Conservation (phyloP, 2,329 filamentous ascomycete genomes). For the Apiospora kogelbergensis region DNA sequence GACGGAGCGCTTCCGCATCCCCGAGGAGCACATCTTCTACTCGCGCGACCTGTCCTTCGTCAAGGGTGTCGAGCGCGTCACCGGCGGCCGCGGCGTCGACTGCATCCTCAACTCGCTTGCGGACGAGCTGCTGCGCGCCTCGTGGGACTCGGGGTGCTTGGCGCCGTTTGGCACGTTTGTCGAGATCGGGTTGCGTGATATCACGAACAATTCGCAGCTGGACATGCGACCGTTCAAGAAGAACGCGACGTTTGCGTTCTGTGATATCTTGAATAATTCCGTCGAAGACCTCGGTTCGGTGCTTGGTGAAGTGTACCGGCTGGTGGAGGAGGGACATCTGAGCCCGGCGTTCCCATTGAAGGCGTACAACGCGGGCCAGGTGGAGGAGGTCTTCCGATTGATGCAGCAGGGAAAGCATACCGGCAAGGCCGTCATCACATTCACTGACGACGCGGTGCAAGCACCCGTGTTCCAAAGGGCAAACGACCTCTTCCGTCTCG, state of each 20-base stretch:
- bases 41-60: slow-evolving; percentile 37
- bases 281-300: slow-evolving; percentile 12
- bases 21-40: slow-evolving; percentile 39
- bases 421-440: slow-evolving; percentile 16
- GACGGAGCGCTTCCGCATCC: slow-evolving; percentile 31
- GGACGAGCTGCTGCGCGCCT: slow-evolving; percentile 14
- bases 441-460: neutral
- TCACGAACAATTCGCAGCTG: slow-evolving; percentile 13
- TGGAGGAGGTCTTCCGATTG: slow-evolving; percentile 17
- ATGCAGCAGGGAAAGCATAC: slow-evolving; percentile 23
- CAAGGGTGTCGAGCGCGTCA: slow-evolving; percentile 29
- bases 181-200: slow-evolving; percentile 16
- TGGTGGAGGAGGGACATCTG: slow-evolving; percentile 14
- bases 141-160: slow-evolving; percentile 15
- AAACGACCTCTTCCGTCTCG: slow-evolving; percentile 3
- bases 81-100: slow-evolving; percentile 36
- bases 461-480: neutral
- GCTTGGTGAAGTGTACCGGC: slow-evolving; percentile 14
- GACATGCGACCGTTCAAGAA: slow-evolving; percentile 17
- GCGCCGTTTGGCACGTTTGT: slow-evolving; percentile 10
- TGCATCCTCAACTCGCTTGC: slow-evolving; percentile 45
- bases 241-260: slow-evolving; percentile 15
- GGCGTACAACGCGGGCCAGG: slow-evolving; percentile 12
- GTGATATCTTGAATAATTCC: neutral
- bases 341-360: slow-evolving; percentile 14